Percentiles rank a stretch among this genome's conserved stretches.
These are phyloP conservation scores for Protea cynaroides DNA, from an alignment of 164 flowering plant genomes.

Conservation along the genomic window DNA sequence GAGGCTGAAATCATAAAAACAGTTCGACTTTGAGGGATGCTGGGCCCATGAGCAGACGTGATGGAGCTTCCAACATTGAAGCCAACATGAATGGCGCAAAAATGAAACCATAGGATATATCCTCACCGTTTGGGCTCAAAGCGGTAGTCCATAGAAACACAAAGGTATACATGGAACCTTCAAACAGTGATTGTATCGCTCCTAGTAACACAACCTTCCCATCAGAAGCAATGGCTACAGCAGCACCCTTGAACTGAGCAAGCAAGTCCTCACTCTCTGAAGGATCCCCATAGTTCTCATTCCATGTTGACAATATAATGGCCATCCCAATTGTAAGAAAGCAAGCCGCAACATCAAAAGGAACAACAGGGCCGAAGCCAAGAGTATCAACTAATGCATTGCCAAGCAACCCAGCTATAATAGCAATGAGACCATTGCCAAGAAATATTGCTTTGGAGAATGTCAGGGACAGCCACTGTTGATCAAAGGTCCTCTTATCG, in stretches of 20 bases:
- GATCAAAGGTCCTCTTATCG: constrained; percentile 92
- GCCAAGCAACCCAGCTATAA: no score
- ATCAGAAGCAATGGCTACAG: constrained; percentile 95
- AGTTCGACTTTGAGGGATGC: no score
- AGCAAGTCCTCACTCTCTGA: constrained; percentile 90
- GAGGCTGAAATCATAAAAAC: no score
- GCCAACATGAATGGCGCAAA: constrained; percentile 97
- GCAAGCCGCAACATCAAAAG: constrained; percentile 94
- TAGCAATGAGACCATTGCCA: no score
- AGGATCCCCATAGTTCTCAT: constrained; percentile 87
- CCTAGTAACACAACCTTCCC: constrained; percentile 78
- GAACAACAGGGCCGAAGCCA: constrained; percentile 86
- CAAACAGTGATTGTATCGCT: no score
- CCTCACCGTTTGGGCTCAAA: constrained; percentile 87
- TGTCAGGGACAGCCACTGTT: no score
- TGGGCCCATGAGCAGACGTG: constrained; percentile 29
- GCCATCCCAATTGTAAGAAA: constrained; percentile 94
- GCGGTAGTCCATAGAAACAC: constrained; percentile 99
- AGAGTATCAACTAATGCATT: constrained; percentile 64
- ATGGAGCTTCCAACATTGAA: constrained; percentile 93
- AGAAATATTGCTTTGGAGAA: no score
- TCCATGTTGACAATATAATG: constrained; percentile 78
- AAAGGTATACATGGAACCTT: constrained; percentile 99
- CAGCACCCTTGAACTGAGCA: constrained; percentile 86
- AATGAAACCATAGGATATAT: constrained; percentile 94